Conservation (phyloP, 2,329 filamentous ascomycete species). For the Dactylonectria estremocensis region DNA sequence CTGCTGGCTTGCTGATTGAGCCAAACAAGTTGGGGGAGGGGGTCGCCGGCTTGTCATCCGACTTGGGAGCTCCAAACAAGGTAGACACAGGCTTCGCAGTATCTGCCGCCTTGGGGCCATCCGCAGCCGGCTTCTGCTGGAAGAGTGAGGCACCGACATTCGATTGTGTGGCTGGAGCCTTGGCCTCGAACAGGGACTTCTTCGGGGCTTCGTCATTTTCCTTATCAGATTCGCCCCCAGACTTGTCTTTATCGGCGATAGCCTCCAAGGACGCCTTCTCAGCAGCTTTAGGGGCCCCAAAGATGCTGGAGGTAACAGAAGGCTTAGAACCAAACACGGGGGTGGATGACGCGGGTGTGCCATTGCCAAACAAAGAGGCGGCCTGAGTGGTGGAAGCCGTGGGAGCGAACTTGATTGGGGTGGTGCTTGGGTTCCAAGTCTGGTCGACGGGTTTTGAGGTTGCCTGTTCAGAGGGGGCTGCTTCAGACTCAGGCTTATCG, state of each 20-base stretch:
- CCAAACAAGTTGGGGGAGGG: conserved; percentile 55
- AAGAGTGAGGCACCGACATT: conserved; percentile 52
- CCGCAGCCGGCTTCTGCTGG: conserved; percentile 50
- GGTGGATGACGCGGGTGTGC: conserved; percentile 48
- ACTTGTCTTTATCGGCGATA: conserved; percentile 48
- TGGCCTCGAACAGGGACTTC: conserved; percentile 52
- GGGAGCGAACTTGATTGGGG: conserved; percentile 70
- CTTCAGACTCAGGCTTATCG: conserved; percentile 44
- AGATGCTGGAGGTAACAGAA: conserved; percentile 52
- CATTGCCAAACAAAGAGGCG: conserved; percentile 52
- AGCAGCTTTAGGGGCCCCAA: conserved; percentile 53
- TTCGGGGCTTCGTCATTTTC: conserved; percentile 59
- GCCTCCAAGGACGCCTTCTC: conserved; percentile 46
- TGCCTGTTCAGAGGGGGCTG: conserved; percentile 32
- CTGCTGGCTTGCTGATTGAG: conserved; percentile 49
- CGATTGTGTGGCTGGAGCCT: conserved; percentile 50
- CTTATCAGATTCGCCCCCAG: conserved; percentile 61
- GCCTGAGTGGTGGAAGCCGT: conserved; percentile 49
- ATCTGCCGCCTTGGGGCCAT: conserved; percentile 48
- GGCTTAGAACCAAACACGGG: conserved; percentile 58
- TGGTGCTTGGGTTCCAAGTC: conserved; percentile 62
- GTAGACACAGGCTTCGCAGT: conserved; percentile 42
- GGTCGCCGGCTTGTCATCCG: conserved; percentile 43
- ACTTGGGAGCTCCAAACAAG: conserved; percentile 48
- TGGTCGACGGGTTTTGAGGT: conserved; percentile 52